These are phyloP conservation scores for Tetrapisispora taiwanensis DNA, from an alignment of 805 yeast species.

Conservation along the genomic window DNA sequence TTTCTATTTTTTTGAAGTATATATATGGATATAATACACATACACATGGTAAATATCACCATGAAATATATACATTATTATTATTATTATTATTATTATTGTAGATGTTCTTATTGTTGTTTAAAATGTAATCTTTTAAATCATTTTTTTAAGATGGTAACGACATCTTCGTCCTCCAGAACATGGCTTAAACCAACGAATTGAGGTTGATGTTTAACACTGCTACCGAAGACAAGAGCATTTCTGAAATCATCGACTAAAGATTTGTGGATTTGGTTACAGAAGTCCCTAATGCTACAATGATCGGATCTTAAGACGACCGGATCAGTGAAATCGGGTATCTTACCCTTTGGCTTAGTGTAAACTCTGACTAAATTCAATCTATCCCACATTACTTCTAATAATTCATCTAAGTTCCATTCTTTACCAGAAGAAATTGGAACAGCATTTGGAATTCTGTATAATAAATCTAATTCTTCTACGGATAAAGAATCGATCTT, in stretches of 20 bases:
- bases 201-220: slow-evolving; percentile 97
- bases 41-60: not conserved
- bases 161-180: slow-evolving; percentile 93
- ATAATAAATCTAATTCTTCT: slow-evolving; percentile 82
- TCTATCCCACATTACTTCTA: slow-evolving; percentile 92
- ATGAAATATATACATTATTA: not conserved
- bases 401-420: slow-evolving; percentile 92
- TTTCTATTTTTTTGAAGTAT: not conserved
- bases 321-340: slow-evolving; percentile 93
- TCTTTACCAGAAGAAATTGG: slow-evolving; percentile 94
- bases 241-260: slow-evolving; percentile 87
- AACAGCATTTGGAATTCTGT: slow-evolving; percentile 92
- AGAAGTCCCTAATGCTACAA: slow-evolving; percentile 86
- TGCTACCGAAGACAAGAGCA: slow-evolving; percentile 86
- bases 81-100: not conserved
- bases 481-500: slow-evolving; percentile 92
- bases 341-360: slow-evolving; percentile 90
- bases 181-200: slow-evolving; percentile 79
- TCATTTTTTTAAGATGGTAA: slow-evolving; percentile 76
- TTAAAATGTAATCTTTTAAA: slow-evolving; percentile 31
- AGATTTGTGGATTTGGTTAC: slow-evolving; percentile 92
- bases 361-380: slow-evolving; percentile 87
- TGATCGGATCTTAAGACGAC: slow-evolving; percentile 78
- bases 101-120: no score
- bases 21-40: not conserved